Conservation (phyloP, 306 rosid genomes). For the Purshia tridentata region DNA sequence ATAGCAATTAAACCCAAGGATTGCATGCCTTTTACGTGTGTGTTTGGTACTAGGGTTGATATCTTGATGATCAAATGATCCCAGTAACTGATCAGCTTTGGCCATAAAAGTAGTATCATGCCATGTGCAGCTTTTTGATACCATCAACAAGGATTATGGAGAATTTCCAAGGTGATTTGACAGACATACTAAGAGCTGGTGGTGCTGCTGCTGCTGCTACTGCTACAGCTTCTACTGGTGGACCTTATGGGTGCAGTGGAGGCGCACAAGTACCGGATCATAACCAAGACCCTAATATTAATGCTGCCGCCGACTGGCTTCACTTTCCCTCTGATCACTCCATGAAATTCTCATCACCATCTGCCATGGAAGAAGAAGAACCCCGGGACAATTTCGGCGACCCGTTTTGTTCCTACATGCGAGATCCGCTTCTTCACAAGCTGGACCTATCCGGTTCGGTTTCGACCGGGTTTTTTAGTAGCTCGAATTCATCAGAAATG, state of each 20-base stretch:
- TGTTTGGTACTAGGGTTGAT: background rate
- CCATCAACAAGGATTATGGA: conserved; percentile 46
- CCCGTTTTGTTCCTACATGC: conserved; percentile 62
- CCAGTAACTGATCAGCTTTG: background rate
- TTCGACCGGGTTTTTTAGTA: conserved; percentile 27
- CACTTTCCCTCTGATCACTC: conserved; percentile 16
- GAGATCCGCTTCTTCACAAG: conserved; percentile 71
- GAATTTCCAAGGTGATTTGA: conserved; percentile 80
- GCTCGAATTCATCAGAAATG: conserved; percentile 27
- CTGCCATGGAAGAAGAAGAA: conserved; percentile 32
- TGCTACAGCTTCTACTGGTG: conserved; percentile 24
- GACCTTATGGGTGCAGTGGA: background rate
- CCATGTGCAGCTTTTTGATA: conserved; percentile 49
- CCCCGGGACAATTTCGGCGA: conserved; percentile 51
- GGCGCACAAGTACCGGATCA: background rate
- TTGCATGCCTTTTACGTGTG: background rate
- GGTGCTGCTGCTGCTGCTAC: conserved; percentile 22
- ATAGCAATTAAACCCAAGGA: background rate
- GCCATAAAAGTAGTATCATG: background rate
- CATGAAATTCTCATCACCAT: conserved; percentile 24
- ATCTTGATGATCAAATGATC: background rate
- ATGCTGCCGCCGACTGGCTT: conserved; percentile 13
- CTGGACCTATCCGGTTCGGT: conserved; percentile 19
- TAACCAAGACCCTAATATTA: background rate
- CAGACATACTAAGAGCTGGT: conserved; percentile 64